A percentile compares a stretch with the other conserved stretches of the same genome.
These are phyloP conservation scores for Phylloporus sp. DNA, from an alignment of 768 basidiomycete genomes.

Conservation along the genomic window DNA sequence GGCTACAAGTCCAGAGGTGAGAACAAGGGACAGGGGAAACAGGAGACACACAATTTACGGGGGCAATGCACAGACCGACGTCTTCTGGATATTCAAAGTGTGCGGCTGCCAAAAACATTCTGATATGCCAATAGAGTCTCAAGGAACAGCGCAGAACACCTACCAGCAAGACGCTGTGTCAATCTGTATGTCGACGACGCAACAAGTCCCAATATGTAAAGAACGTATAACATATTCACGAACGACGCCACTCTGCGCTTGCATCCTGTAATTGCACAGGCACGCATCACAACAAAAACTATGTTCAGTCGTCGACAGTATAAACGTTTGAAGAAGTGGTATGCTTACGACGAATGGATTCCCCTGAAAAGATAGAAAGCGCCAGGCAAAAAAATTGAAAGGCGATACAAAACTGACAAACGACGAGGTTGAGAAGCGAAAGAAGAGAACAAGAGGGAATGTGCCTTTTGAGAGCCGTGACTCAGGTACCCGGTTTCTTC, in stretches of 20 bases:
- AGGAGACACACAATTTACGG: conserved; percentile 6
- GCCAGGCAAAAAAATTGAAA: not conserved
- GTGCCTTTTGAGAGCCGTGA: conserved; percentile 4
- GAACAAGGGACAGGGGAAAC: not conserved
- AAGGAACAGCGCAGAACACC: not conserved
- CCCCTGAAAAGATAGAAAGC: not conserved
- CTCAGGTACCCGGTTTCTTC: conserved; percentile 20
- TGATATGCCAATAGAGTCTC: not conserved
- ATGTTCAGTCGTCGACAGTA: not conserved
- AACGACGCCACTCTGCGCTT: not conserved
- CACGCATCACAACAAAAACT: conserved; percentile 25
- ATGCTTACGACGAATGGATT: conserved; percentile 9
- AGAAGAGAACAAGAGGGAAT: not conserved
- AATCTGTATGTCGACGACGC: not conserved
- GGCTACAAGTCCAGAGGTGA: not conserved
- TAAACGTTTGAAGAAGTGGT: not conserved
- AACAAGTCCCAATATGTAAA: conserved; percentile 2
- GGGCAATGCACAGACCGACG: conserved; percentile 8
- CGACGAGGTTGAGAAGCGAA: not conserved
- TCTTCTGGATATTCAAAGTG: conserved; percentile 4
- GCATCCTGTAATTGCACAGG: conserved; percentile 23
- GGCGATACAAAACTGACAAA: not conserved
- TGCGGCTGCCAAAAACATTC: not conserved
- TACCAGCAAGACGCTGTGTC: not conserved
- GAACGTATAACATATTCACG: conserved; percentile 4